A percentile compares a stretch with the other conserved stretches of the same genome.
These are phyloP conservation scores for Neoboletus brunneissimus DNA, from an alignment of 768 basidiomycete species.

Conservation along the genomic window DNA sequence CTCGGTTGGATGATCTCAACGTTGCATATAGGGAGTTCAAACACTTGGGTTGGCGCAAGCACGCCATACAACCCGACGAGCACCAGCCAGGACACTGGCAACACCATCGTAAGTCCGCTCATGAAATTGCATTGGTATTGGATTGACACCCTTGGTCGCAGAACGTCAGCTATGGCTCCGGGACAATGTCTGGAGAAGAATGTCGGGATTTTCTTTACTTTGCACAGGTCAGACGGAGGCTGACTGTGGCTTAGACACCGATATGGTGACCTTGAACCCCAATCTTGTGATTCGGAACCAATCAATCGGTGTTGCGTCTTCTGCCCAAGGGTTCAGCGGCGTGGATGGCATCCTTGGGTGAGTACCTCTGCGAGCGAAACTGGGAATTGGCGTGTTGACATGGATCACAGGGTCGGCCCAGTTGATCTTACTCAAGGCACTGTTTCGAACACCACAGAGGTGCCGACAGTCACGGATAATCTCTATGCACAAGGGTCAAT, in stretches of 20 bases:
- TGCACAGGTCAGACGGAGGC: background rate
- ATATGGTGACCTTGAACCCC: conserved; percentile 14
- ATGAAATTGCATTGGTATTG: background rate
- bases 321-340: conserved; percentile 41
- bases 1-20: background rate
- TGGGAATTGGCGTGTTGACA: background rate
- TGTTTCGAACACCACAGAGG: conserved; percentile 36
- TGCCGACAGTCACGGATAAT: conserved; percentile 60
- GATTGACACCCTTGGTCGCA: conserved; percentile 17
- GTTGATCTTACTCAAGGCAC: conserved; percentile 47
- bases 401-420: conserved; percentile 43
- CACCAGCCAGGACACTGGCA: conserved; percentile 42
- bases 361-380: background rate
- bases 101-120: conserved; percentile 32
- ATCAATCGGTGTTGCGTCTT: conserved; percentile 46
- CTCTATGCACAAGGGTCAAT: conserved; percentile 49
- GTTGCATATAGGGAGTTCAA: conserved; percentile 38
- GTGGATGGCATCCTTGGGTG: conserved; percentile 56
- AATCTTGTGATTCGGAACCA: conserved; percentile 45
- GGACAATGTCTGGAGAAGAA: conserved; percentile 51
- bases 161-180: conserved; percentile 55
- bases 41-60: conserved; percentile 57
- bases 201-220: conserved; percentile 30
- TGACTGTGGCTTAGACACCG: conserved; percentile 37
- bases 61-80: conserved; percentile 44